Conservation (phyloP, 139 green algal genomes). For the Chlorella sp. region DNA sequence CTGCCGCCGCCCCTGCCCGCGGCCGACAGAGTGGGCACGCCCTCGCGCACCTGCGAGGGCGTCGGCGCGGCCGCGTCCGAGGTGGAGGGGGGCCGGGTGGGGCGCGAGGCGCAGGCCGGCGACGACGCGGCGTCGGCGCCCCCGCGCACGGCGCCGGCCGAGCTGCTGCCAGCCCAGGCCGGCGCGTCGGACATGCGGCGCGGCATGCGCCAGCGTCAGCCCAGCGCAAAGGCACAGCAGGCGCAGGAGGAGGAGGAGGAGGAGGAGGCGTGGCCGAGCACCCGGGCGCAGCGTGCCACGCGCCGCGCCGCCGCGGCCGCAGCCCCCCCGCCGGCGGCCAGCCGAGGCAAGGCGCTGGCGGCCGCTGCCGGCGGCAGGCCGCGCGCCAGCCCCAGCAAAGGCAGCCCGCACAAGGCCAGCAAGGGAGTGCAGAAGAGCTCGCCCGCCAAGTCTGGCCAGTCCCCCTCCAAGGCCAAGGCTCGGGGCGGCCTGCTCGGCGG, state of each 20-base stretch:
- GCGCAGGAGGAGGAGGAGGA: neutral
- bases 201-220: constrained; percentile 9
- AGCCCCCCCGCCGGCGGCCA: neutral
- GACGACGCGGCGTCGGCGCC: neutral
- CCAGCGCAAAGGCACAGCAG: constrained; percentile 4
- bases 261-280: neutral
- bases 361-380: too few species aligned
- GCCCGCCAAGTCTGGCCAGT: too few species aligned
- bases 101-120: neutral
- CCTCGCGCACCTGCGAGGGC: neutral
- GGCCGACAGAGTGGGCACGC: constrained; percentile 16
- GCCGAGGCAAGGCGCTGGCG: neutral
- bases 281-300: neutral
- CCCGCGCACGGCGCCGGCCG: neutral
- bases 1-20: neutral
- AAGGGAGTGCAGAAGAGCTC: too few species aligned
- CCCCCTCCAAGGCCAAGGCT: too few species aligned
- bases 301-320: neutral
- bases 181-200: too few species aligned
- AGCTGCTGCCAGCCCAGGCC: too few species aligned
- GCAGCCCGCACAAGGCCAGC: too few species aligned
- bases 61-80: neutral
- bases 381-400: too few species aligned
- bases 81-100: neutral
- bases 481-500: too few species aligned